A percentile compares a stretch with the other conserved stretches of the same genome.
phyloP scores from a whole-genome alignment of 495 filamentous ascomycete genomes.

The Elaphomyces granulatus region DNA sequence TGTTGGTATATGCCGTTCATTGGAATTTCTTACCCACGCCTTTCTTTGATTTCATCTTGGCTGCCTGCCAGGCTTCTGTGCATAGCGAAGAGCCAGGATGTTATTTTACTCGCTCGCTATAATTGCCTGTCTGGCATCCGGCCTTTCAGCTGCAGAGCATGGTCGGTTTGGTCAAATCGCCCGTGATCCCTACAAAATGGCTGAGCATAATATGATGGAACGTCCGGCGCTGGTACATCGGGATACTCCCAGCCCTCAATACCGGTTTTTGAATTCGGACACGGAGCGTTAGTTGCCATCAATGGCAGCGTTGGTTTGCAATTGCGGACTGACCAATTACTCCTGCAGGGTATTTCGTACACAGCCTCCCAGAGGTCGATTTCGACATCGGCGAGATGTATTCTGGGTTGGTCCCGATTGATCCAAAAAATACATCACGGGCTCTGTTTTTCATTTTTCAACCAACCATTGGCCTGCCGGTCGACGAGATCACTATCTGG shows the following conservation, averaged over 20 bases:
- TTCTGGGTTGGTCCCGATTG: conserved; percentile 60
- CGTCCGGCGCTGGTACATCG: too few relatives aligned
- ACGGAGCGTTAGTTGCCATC: not conserved
- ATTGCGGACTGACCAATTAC: too few relatives aligned
- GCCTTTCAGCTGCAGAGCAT: too few relatives aligned
- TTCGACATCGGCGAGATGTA: conserved; percentile 70
- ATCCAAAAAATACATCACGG: conserved; percentile 30
- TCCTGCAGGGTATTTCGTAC: not conserved
- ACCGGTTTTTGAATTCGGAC: not conserved
- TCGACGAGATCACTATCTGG: conserved; percentile 59
- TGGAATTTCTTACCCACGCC: too few relatives aligned
- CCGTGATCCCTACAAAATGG: not conserved
- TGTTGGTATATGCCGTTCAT: too few relatives aligned
- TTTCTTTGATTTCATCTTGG: too few relatives aligned
- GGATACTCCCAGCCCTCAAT: not conserved
- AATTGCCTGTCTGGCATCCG: too few relatives aligned
- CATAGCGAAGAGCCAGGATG: too few relatives aligned
- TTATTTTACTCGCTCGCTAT: too few relatives aligned
- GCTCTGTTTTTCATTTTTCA: conserved; percentile 76
- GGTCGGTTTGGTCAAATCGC: not conserved
- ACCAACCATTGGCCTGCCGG: conserved; percentile 30
- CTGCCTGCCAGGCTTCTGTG: too few relatives aligned
- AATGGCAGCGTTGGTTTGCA: too few relatives aligned
- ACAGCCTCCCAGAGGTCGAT: conserved; percentile 50
- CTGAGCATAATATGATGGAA: too few relatives aligned